Evolutionary conservation across 768 basidiomycete species (phyloP).

Genomic region (Suillus alpinus): DNA sequence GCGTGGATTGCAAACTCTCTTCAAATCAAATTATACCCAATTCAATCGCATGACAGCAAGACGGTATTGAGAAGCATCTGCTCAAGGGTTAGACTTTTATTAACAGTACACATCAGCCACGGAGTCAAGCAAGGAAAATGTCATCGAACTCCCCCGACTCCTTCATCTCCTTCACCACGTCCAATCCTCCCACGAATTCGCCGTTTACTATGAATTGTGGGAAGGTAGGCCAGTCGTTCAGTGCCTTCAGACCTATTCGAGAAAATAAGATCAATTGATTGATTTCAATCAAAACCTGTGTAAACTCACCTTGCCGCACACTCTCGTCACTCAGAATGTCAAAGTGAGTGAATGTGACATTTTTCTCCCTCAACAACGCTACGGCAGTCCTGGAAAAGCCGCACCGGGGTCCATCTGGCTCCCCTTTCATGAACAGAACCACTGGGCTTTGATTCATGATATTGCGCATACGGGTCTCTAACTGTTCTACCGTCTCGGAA

Average conservation of each 20-base stretch:
- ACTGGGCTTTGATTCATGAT: conserved; percentile 81
- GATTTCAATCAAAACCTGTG: background rate
- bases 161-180: conserved; percentile 88
- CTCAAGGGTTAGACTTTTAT: background rate
- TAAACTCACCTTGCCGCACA: conserved; percentile 68
- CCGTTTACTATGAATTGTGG: conserved; percentile 86
- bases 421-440: conserved; percentile 91
- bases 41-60: background rate
- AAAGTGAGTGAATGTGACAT: conserved; percentile 69
- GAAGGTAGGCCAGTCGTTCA: conserved; percentile 91
- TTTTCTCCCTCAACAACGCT: conserved; percentile 58
- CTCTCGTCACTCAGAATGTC: conserved; percentile 82
- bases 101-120: background rate
- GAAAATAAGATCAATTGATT: background rate
- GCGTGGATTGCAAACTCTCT: background rate
- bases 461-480: conserved; percentile 56
- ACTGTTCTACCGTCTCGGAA: conserved; percentile 61
- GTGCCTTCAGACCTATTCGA: conserved; percentile 56
- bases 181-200: conserved; percentile 92
- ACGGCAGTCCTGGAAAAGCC: conserved; percentile 83
- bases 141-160: conserved; percentile 75
- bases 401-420: conserved; percentile 72
- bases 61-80: background rate
- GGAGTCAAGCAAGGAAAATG: conserved; percentile 12
- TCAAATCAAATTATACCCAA: background rate